A percentile compares a stretch with the other conserved stretches of the same genome.
phyloP scores from a whole-genome alignment of 2,329 filamentous ascomycete genomes.

The Karstenula rhodostoma region DNA sequence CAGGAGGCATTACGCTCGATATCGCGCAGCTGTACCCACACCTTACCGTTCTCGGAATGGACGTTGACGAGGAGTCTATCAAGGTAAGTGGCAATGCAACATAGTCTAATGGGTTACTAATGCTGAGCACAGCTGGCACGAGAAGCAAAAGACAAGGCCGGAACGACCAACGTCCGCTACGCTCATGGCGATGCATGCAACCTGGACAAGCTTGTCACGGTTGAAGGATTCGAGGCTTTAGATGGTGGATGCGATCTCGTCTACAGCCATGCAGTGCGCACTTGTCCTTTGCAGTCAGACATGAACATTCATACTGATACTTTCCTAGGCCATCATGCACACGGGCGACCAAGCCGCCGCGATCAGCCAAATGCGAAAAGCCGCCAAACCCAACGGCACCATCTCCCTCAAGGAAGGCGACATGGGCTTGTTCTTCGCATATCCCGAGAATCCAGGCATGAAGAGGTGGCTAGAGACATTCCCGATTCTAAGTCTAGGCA shows the following conservation, averaged over 20 bases:
- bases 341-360: constrained; percentile 2
- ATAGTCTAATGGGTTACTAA: not conserved
- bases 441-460: constrained; percentile 5
- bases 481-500: not conserved
- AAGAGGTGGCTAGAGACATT: constrained; percentile 9
- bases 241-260: constrained; percentile 4
- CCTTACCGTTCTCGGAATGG: constrained; percentile 9
- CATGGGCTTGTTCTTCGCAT: constrained; percentile 8
- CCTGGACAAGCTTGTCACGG: not conserved
- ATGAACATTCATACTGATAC: not conserved
- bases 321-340: constrained; percentile 4
- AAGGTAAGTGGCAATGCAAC: not conserved
- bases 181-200: constrained; percentile 3
- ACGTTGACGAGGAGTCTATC: constrained; percentile 7
- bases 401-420: constrained; percentile 6
- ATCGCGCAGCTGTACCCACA: constrained; percentile 4
- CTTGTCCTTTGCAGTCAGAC: not conserved
- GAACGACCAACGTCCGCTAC: constrained; percentile 1
- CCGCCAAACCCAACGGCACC: not conserved
- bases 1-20: constrained; percentile 8
- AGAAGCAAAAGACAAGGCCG: constrained; percentile 3
- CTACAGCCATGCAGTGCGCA: constrained; percentile 5
- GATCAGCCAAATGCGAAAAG: not conserved
- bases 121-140: not conserved
- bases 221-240: constrained; percentile 4